Conservation (phyloP, 179 eudicot genomes). For the Corrigiola litoralis region DNA sequence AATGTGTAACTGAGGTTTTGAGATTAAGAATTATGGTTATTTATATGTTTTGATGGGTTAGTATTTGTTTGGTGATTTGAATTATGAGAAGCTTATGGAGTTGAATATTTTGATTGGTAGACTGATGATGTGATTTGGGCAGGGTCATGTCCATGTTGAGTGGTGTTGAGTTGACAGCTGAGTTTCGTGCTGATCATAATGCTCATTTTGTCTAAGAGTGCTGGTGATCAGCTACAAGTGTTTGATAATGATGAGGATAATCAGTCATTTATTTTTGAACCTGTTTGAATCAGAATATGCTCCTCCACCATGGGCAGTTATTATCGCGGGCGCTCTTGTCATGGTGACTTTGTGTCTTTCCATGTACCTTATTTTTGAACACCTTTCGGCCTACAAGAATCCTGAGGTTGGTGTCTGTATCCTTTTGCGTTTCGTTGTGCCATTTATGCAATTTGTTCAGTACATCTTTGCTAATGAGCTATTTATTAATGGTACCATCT, state of each 20-base stretch:
- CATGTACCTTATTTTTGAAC: constrained; percentile 78
- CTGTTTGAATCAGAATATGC: constrained; percentile 34
- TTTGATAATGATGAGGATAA: background rate
- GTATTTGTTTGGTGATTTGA: background rate
- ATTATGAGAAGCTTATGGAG: background rate
- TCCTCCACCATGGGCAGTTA: constrained; percentile 73
- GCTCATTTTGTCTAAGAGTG: background rate
- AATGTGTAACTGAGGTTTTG: too few species aligned
- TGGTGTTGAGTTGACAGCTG: background rate
- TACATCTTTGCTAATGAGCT: background rate
- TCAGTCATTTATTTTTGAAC: background rate
- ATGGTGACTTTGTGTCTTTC: constrained; percentile 65
- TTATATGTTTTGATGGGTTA: background rate
- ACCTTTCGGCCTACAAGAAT: constrained; percentile 79
- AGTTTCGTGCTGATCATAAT: constrained; percentile 3
- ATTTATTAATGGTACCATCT: constrained; percentile 11
- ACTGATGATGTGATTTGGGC: background rate
- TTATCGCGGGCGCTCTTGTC: constrained; percentile 64
- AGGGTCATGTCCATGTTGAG: background rate
- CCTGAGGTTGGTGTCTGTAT: constrained; percentile 59
- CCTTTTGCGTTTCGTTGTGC: background rate
- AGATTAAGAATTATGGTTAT: background rate
- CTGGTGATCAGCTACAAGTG: background rate
- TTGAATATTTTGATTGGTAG: background rate
- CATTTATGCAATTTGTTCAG: background rate